These are phyloP conservation scores for Lanzia echinophila DNA, from an alignment of 2,329 filamentous ascomycete species.

Conservation along the genomic window DNA sequence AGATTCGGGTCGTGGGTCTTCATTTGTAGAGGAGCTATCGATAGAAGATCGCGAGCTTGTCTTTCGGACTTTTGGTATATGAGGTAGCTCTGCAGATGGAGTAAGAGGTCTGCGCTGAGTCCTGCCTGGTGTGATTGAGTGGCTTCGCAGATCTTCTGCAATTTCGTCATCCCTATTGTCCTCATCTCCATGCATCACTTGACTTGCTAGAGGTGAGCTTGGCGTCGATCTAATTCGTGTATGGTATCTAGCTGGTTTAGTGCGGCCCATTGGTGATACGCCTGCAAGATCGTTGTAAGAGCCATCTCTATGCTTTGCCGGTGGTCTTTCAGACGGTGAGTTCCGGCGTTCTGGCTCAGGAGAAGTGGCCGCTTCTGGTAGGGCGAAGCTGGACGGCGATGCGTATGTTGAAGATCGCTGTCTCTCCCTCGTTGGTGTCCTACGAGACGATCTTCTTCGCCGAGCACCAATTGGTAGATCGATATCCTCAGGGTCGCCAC, in stretches of 20 bases:
- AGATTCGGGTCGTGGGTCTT: not conserved
- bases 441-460: conserved; percentile 17
- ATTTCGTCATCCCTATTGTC: not conserved
- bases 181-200: conserved; percentile 5
- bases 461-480: conserved; percentile 29
- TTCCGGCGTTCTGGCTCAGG: conserved; percentile 1
- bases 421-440: conserved; percentile 9
- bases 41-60: conserved; percentile 4
- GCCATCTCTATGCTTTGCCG: not conserved
- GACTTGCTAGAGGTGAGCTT: conserved; percentile 9
- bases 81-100: conserved; percentile 5
- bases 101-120: conserved; percentile 4
- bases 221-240: conserved; percentile 6
- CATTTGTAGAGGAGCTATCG: conserved; percentile 3
- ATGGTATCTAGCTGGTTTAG: conserved; percentile 5
- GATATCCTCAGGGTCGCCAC: conserved; percentile 14
- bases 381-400: not conserved
- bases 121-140: conserved; percentile 2
- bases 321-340: not conserved
- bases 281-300: not conserved
- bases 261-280: not conserved
- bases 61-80: conserved; percentile 9
- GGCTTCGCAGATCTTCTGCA: not conserved
- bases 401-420: conserved; percentile 8
- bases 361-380: not conserved